Evolutionary conservation across 495 filamentous ascomycete species (phyloP).

Genomic region (Lophium mytilinum): DNA sequence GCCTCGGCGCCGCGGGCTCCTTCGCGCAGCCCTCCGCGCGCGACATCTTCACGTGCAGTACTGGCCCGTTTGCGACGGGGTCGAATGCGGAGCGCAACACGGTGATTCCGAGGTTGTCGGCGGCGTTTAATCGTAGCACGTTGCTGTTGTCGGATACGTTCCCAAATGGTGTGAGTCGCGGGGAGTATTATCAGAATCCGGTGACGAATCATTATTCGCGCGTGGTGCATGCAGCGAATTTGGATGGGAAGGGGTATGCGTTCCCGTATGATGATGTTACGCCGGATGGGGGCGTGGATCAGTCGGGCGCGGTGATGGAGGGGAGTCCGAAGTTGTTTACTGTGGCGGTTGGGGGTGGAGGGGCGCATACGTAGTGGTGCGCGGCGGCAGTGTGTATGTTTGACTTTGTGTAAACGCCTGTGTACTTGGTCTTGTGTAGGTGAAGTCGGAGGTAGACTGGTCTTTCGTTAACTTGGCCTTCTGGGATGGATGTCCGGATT

Average conservation of each 20-base stretch:
- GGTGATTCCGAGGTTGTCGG: constrained; percentile 57
- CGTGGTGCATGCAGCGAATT: constrained; percentile 54
- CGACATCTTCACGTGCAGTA: constrained; percentile 66
- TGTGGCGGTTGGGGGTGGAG: constrained; percentile 52
- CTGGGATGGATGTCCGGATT: too few species aligned
- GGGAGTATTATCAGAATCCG: constrained; percentile 26
- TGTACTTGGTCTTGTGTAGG: too few species aligned
- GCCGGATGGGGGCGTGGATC: constrained; percentile 47
- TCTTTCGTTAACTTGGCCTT: too few species aligned
- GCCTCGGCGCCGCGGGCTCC: constrained; percentile 40
- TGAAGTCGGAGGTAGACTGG: too few species aligned
- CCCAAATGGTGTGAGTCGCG: constrained; percentile 39
- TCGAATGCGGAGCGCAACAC: constrained; percentile 41
- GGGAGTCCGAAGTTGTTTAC: constrained; percentile 48
- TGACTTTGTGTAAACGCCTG: too few species aligned
- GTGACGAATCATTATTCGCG: constrained; percentile 67
- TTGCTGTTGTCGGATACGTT: constrained; percentile 42
- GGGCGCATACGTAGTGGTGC: too few species aligned
- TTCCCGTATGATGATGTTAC: constrained; percentile 76
- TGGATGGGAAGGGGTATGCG: constrained; percentile 60
- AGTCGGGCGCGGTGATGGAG: constrained; percentile 56
- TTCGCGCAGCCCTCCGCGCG: constrained; percentile 51
- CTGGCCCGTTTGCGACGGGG: constrained; percentile 56
- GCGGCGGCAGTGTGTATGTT: too few species aligned
- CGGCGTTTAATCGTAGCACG: constrained; percentile 61